Conservation (phyloP, 225 moss, liverwort and hornwort genomes). For the Physcomitrellopsis africana region DNA sequence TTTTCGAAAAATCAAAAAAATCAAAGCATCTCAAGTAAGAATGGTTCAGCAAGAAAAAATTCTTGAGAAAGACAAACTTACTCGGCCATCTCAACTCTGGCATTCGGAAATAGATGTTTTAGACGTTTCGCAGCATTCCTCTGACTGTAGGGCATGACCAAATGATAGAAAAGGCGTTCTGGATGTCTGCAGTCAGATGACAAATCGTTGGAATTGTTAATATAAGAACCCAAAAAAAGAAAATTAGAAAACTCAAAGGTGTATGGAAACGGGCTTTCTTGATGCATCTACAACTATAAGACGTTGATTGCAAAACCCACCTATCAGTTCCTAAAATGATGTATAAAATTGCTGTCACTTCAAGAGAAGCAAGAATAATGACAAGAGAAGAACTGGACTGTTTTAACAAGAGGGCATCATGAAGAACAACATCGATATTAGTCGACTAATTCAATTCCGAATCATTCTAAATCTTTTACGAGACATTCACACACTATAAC, state of each 20-base stretch:
- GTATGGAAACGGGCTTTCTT: no score
- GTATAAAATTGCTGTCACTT: no score
- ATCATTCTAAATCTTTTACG: background rate
- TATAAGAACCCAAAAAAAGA: background rate
- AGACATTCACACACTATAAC: background rate
- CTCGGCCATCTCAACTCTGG: conserved; percentile 63
- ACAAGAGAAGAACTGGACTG: no score
- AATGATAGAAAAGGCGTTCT: conserved; percentile 67
- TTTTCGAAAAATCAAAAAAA: background rate
- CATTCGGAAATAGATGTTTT: conserved; percentile 53
- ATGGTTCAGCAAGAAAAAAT: background rate
- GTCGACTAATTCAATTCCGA: background rate
- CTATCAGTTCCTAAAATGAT: no score
- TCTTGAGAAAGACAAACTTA: conserved; percentile 18
- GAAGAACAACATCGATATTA: background rate
- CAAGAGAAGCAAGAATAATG: no score
- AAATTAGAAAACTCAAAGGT: no score
- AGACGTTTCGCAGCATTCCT: conserved; percentile 53
- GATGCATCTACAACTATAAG: no score
- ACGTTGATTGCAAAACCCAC: no score
- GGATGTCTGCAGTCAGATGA: conserved; percentile 64
- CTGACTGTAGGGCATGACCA: conserved; percentile 62
- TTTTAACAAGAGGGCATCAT: conserved; percentile 2
- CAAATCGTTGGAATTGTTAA: conserved; percentile 1
- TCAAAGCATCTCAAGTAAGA: background rate